Percentiles rank a stretch among this genome's conserved stretches.
Conservation (phyloP, 1,139 yeast genomes). For the Pichia sp. region DNA sequence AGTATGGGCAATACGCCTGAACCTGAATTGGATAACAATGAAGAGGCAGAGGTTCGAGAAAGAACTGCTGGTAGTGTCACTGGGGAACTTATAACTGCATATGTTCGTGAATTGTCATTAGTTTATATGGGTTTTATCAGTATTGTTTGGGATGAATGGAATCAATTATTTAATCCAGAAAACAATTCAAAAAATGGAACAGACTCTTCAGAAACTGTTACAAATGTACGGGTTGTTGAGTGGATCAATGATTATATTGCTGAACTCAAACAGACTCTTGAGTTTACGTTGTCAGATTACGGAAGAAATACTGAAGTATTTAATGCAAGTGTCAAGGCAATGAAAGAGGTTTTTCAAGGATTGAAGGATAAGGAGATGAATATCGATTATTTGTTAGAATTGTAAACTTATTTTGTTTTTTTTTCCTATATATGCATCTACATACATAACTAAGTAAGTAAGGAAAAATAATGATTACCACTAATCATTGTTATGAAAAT, state of each 20-base stretch:
- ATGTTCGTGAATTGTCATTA: conserved; percentile 16
- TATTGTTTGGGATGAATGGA: conserved; percentile 16
- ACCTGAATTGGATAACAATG: not conserved
- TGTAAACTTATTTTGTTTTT: not conserved
- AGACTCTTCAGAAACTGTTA: not conserved
- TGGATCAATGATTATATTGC: conserved; percentile 14
- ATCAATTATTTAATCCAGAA: conserved; percentile 4
- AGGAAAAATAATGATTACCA: conserved; percentile 6
- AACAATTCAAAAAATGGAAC: not conserved
- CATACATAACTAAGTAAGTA: not conserved
- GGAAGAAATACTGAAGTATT: conserved; percentile 12
- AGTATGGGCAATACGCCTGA: conserved; percentile 7
- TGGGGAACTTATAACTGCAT: conserved; percentile 14
- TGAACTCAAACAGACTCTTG: conserved; percentile 7
- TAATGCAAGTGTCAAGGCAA: conserved; percentile 1
- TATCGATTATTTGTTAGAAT: conserved; percentile 13
- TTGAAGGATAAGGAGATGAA: conserved; percentile 12
- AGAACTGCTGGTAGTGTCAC: conserved; percentile 2
- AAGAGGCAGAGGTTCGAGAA: not conserved
- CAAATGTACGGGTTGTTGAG: conserved; percentile 11
- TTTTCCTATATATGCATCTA: not conserved
- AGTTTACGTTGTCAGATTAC: conserved; percentile 12
- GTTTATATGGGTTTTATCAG: conserved; percentile 16
- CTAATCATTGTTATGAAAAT: conserved; percentile 4
- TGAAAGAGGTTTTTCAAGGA: conserved; percentile 8